Conservation (phyloP, 2,329 filamentous ascomycete genomes). For the Phyllosticta capitalensis region DNA sequence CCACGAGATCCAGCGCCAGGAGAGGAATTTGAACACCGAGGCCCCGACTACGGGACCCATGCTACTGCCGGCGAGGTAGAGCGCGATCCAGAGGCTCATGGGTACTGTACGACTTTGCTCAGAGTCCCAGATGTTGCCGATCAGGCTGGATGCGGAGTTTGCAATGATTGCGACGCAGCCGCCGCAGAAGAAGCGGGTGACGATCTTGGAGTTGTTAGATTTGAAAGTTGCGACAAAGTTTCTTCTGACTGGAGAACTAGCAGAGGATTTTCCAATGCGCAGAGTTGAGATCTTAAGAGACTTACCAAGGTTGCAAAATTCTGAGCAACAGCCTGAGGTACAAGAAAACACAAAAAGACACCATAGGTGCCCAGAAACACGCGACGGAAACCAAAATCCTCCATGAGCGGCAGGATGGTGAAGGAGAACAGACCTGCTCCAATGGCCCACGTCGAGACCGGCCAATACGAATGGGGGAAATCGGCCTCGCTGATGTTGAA, state of each 20-base stretch:
- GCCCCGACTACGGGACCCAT: conserved; percentile 29
- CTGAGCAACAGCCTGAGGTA: conserved; percentile 30
- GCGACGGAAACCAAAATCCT: conserved; percentile 26
- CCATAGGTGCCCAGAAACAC: conserved; percentile 24
- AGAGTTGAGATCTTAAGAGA: too few relatives aligned
- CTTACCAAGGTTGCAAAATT: conserved; percentile 27
- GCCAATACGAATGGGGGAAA: conserved; percentile 33
- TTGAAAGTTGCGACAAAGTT: too few relatives aligned
- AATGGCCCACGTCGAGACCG: conserved; percentile 27
- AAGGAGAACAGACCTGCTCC: conserved; percentile 29
- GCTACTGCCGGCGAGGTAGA: conserved; percentile 25
- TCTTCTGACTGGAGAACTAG: not conserved
- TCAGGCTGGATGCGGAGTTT: conserved; percentile 27
- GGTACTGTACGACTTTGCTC: conserved; percentile 24
- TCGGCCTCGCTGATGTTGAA: conserved; percentile 25
- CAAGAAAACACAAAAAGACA: conserved; percentile 28
- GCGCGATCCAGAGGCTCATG: conserved; percentile 26
- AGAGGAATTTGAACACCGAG: conserved; percentile 21
- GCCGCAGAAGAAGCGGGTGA: conserved; percentile 29
- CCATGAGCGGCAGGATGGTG: conserved; percentile 27
- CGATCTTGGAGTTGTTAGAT: conserved; percentile 12
- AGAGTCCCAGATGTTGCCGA: conserved; percentile 30
- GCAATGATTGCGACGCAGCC: conserved; percentile 27
- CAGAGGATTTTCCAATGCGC: too few relatives aligned
- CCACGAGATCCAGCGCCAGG: conserved; percentile 33